Evolutionary conservation across 2,329 filamentous ascomycete species (phyloP).

Genomic region (Sodiomyces alkalinus): DNA sequence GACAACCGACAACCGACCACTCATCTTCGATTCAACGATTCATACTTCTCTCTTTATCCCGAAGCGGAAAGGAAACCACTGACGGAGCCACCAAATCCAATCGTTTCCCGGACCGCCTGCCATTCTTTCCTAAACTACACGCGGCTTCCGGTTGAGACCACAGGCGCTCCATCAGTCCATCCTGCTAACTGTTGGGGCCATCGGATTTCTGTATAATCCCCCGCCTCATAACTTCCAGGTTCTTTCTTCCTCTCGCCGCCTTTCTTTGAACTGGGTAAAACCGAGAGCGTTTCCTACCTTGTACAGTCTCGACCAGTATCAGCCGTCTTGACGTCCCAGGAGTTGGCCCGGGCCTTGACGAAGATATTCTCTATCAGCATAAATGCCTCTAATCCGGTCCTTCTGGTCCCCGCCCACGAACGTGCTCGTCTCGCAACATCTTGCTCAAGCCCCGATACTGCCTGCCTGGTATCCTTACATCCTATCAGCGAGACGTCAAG

Average conservation of each 20-base stretch:
- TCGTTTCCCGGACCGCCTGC: no score
- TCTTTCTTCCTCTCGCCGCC: conserved; percentile 4
- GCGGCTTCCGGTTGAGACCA: conserved; percentile 8
- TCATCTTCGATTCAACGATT: no score
- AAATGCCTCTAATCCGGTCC: conserved; percentile 10
- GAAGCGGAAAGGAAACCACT: no score
- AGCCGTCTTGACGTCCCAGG: conserved; percentile 5
- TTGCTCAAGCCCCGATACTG: no score
- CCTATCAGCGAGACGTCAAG: no score
- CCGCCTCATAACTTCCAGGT: conserved; percentile 7
- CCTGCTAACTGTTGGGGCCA: conserved; percentile 7
- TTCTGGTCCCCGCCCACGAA: conserved; percentile 6
- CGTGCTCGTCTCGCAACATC: conserved; percentile 6
- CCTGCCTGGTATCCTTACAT: no score
- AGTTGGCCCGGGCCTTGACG: no score
- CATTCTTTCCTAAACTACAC: no score
- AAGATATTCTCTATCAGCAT: no score
- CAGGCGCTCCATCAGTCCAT: conserved; percentile 4
- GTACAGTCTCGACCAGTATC: conserved; percentile 6
- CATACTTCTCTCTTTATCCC: no score
- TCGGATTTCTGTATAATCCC: conserved; percentile 8
- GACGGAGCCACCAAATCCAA: no score
- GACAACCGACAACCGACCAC: no score
- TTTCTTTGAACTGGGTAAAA: conserved; percentile 1
- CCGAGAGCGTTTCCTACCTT: conserved; percentile 5